Evolutionary conservation across 2,329 filamentous ascomycete genomes (phyloP).

Genomic region (Albifimbria verrucaria): DNA sequence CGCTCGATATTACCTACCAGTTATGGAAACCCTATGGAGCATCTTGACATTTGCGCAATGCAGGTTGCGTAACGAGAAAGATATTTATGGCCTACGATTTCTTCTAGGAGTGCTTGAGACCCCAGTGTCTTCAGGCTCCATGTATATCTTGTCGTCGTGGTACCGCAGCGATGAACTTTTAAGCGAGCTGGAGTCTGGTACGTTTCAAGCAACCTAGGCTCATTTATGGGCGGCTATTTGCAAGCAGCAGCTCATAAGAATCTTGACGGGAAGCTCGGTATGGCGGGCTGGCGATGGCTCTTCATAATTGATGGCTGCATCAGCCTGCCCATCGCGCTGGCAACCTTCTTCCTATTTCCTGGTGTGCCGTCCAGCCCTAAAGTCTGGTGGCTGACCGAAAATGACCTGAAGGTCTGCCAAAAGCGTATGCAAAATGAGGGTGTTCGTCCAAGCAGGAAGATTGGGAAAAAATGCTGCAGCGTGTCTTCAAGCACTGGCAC

Average conservation of each 20-base stretch:
- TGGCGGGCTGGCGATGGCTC: constrained; percentile 3
- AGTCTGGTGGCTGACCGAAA: constrained; percentile 1
- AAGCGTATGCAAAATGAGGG: neutral
- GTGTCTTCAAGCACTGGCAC: neutral
- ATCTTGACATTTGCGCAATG: constrained; percentile 9
- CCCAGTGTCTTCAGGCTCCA: constrained; percentile 14
- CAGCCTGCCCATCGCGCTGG: neutral
- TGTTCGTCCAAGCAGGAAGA: neutral
- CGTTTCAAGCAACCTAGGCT: constrained; percentile 21
- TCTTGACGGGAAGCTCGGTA: neutral
- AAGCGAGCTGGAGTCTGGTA: constrained; percentile 50
- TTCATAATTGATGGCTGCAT: constrained; percentile 6
- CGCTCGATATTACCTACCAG: constrained; percentile 9
- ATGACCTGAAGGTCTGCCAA: neutral
- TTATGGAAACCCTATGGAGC: constrained; percentile 11
- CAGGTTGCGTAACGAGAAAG: constrained; percentile 6
- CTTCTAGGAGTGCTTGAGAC: constrained; percentile 17
- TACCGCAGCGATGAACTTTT: constrained; percentile 34
- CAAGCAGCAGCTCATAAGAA: constrained; percentile 1
- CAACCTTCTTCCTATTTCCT: constrained; percentile 4
- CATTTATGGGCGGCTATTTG: constrained; percentile 14
- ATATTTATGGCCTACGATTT: constrained; percentile 13
- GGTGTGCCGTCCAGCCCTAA: neutral
- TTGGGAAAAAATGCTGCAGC: neutral
- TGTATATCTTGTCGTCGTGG: constrained; percentile 30